Evolutionary conservation across 2,329 filamentous ascomycete species (phyloP).

Genomic region (Fusarium domesticum): DNA sequence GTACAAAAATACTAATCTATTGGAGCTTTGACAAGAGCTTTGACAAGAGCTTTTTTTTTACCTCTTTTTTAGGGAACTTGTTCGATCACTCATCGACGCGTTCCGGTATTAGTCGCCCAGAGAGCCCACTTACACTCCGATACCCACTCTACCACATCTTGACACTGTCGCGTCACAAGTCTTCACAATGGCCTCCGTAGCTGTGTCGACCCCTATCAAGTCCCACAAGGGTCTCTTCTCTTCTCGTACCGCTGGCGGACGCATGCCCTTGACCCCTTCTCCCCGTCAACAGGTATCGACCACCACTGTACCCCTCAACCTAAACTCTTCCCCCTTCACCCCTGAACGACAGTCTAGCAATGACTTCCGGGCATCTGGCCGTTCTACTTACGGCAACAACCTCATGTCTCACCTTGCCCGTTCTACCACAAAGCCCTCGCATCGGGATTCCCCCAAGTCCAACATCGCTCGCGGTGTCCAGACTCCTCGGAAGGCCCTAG

Average conservation of each 20-base stretch:
- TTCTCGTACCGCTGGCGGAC: conserved; percentile 86
- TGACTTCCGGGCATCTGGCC: conserved; percentile 53
- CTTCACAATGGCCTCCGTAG: conserved; percentile 71
- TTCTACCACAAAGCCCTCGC: conserved; percentile 60
- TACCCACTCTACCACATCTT: conserved; percentile 9
- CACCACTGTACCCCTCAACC: conserved; percentile 47
- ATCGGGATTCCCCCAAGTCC: conserved; percentile 90
- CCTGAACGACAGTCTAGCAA: conserved; percentile 59
- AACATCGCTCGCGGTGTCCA: conserved; percentile 78
- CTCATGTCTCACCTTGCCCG: conserved; percentile 76
- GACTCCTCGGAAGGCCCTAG: conserved; percentile 77
- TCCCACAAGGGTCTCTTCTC: conserved; percentile 92
- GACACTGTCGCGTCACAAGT: conserved; percentile 15
- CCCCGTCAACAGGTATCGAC: conserved; percentile 64
- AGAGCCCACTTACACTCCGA: conserved; percentile 24
- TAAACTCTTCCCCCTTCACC: conserved; percentile 72
- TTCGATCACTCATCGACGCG: conserved; percentile 45
- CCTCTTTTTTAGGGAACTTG: conserved; percentile 57
- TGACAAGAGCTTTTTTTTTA: no score
- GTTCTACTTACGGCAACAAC: conserved; percentile 79
- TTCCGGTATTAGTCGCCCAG: conserved; percentile 48
- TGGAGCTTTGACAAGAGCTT: no score
- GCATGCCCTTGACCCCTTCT: conserved; percentile 91
- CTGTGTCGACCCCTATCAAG: conserved; percentile 88
- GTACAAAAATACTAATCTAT: conserved; percentile 46